phyloP scores from a whole-genome alignment of 1,139 yeast genomes.

The Protomyces inouyei region DNA sequence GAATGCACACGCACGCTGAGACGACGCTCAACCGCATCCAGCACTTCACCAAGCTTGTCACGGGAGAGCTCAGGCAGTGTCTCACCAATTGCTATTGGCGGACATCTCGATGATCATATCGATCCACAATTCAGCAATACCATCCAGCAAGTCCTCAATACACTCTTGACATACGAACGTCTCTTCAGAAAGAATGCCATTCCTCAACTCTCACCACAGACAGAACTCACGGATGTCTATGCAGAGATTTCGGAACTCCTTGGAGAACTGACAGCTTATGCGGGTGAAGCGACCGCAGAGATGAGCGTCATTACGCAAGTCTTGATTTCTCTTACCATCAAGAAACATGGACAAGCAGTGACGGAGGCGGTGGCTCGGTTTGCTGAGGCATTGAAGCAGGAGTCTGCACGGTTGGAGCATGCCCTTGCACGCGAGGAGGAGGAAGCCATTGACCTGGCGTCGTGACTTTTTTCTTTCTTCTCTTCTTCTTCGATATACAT shows the following conservation, averaged over 20 bases:
- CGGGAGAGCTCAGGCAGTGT: neutral
- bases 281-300: neutral
- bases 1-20: neutral
- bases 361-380: neutral
- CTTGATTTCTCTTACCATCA: neutral
- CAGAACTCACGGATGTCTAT: neutral
- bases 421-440: neutral
- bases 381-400: neutral
- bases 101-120: neutral
- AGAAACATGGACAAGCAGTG: neutral
- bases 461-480: neutral
- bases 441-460: neutral
- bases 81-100: neutral
- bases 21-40: neutral
- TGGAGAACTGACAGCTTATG: neutral
- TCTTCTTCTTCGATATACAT: neutral
- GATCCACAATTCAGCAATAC: neutral
- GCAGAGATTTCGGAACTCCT: neutral
- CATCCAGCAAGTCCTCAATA: neutral
- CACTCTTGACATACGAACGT: neutral
- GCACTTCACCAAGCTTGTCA: neutral
- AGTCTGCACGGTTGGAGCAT: neutral
- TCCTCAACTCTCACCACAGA: neutral
- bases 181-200: neutral
- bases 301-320: neutral